A percentile compares a stretch with the other conserved stretches of the same genome.
Evolutionary conservation across 2,329 filamentous ascomycete genomes (phyloP).

Genomic region (Pseudogymnoascus sp.): DNA sequence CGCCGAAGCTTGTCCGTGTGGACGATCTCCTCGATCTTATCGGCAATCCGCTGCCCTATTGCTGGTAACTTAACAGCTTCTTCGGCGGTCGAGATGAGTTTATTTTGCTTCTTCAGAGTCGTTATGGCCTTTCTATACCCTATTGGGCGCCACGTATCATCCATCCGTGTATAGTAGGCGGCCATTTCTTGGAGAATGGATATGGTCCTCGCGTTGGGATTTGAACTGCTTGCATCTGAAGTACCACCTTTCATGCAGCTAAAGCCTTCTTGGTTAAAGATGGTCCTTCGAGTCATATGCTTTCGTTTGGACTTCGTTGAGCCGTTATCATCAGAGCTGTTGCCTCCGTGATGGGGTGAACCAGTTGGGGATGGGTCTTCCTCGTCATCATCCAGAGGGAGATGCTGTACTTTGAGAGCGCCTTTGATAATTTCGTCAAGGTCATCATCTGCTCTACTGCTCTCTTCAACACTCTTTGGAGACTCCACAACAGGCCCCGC

Average conservation of each 20-base stretch:
- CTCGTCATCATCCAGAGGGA: conserved; percentile 48
- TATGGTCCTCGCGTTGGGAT: conserved; percentile 71
- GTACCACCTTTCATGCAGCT: conserved; percentile 48
- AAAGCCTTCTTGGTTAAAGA: conserved; percentile 40
- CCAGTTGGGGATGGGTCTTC: conserved; percentile 29
- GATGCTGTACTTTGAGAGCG: conserved; percentile 50
- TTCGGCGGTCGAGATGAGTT: conserved; percentile 58
- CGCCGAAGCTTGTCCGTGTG: conserved; percentile 63
- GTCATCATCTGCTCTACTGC: conserved; percentile 38
- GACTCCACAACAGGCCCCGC: neutral
- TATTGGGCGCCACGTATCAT: conserved; percentile 67
- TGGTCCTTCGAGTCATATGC: conserved; percentile 3
- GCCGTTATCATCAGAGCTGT: neutral
- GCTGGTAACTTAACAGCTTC: conserved; percentile 61
- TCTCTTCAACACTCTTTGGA: neutral
- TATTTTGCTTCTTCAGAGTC: conserved; percentile 59
- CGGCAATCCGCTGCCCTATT: conserved; percentile 66
- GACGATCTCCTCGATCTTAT: conserved; percentile 86
- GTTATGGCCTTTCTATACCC: conserved; percentile 72
- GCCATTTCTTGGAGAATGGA: conserved; percentile 71
- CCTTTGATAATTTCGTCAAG: conserved; percentile 59
- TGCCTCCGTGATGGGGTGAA: conserved; percentile 14
- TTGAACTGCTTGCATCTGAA: conserved; percentile 35
- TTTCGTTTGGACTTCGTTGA: neutral
- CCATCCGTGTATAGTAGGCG: conserved; percentile 65